Conservation (phyloP, 768 basidiomycete genomes). For the Russula lepida region DNA sequence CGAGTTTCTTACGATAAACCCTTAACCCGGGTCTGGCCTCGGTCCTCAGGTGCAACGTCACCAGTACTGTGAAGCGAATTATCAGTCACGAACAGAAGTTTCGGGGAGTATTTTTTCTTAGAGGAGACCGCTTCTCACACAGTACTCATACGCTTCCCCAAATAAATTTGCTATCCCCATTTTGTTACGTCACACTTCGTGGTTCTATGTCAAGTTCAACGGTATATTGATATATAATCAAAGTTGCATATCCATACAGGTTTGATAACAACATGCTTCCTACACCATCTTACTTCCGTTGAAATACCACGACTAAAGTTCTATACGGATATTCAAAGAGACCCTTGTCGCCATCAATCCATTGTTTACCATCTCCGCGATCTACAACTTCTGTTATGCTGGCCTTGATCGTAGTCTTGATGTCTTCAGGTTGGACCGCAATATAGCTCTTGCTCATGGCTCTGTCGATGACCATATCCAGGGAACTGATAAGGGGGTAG, state of each 20-base stretch:
- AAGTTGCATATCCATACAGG: not conserved
- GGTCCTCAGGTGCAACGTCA: too few species aligned
- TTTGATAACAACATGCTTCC: not conserved
- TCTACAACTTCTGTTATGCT: conserved; percentile 49
- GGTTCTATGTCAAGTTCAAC: too few species aligned
- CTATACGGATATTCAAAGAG: conserved; percentile 77
- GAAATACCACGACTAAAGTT: conserved; percentile 48
- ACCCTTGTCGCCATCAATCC: conserved; percentile 68
- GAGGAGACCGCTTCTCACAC: too few species aligned
- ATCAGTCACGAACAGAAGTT: too few species aligned
- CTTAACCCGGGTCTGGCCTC: too few species aligned
- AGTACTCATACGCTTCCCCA: too few species aligned
- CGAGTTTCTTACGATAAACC: too few species aligned
- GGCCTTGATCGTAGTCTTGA: conserved; percentile 43
- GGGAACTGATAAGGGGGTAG: conserved; percentile 44
- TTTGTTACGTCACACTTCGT: too few species aligned
- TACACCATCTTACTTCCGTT: conserved; percentile 31
- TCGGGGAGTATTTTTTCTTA: too few species aligned
- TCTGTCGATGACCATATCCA: conserved; percentile 52
- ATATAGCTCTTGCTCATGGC: conserved; percentile 84
- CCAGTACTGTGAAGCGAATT: too few species aligned
- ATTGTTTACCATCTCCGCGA: conserved; percentile 52
- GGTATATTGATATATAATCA: too few species aligned
- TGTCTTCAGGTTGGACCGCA: conserved; percentile 48
- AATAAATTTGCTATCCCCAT: too few species aligned